phyloP scores from a whole-genome alignment of 495 filamentous ascomycete species.

The Daldinia decipiens region DNA sequence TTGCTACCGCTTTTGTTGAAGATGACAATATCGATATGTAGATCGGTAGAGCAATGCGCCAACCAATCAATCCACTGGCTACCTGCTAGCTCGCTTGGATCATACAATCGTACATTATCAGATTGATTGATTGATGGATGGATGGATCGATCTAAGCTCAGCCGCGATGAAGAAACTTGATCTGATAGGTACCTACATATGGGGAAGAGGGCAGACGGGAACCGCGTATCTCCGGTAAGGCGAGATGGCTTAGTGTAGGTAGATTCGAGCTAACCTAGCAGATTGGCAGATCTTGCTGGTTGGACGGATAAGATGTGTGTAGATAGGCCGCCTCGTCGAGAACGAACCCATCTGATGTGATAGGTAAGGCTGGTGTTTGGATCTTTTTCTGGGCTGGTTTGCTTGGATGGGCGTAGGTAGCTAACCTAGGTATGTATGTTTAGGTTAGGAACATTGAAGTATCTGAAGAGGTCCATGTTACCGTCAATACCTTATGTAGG shows the following conservation, averaged over 20 bases:
- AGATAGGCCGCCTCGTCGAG: too few relatives aligned
- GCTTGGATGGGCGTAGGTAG: too few relatives aligned
- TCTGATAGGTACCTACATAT: too few relatives aligned
- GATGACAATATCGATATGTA: background rate
- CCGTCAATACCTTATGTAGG: too few relatives aligned
- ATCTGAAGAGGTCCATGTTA: too few relatives aligned
- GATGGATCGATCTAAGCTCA: background rate
- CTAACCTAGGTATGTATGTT: too few relatives aligned
- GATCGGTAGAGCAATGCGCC: background rate
- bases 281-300: constrained; percentile 10
- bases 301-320: background rate
- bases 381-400: background rate
- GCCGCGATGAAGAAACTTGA: too few relatives aligned
- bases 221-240: constrained; percentile 24
- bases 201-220: too few relatives aligned
- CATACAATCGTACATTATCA: background rate
- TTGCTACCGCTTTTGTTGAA: background rate
- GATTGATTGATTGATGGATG: background rate
- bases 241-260: constrained; percentile 9
- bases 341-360: too few relatives aligned
- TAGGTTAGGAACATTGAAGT: too few relatives aligned
- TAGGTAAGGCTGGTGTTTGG: background rate
- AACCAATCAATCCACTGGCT: background rate
- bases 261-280: constrained; percentile 4
- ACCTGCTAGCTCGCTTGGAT: constrained; percentile 15